phyloP scores from a whole-genome alignment of 2,329 filamentous ascomycete species.

The Aspergillus quadricinctus region DNA sequence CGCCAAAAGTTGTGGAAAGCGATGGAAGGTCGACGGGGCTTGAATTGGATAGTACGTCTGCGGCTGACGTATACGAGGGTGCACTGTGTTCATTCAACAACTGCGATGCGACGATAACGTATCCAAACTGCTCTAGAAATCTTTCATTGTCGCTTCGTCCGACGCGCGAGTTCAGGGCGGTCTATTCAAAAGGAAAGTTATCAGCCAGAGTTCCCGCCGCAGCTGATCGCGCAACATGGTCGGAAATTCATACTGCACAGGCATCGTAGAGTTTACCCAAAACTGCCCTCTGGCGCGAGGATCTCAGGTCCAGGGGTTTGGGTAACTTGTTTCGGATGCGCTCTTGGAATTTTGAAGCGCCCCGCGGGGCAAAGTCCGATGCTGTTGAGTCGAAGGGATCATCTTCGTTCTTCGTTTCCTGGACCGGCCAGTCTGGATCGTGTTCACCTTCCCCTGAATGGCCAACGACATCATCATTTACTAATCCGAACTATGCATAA shows the following conservation, averaged over 20 bases:
- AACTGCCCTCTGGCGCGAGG: slow-evolving; percentile 25
- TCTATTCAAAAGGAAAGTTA: slow-evolving; percentile 15
- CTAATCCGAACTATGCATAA: neutral
- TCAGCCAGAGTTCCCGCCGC: neutral
- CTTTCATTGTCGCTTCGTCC: slow-evolving; percentile 74
- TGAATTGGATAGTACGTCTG: slow-evolving; percentile 29
- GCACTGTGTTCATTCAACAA: slow-evolving; percentile 63
- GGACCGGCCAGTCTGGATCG: slow-evolving; percentile 36
- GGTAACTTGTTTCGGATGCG: slow-evolving; percentile 48
- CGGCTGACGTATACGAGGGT: slow-evolving; percentile 37
- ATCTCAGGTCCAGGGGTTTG: slow-evolving; percentile 41
- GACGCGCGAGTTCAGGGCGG: slow-evolving; percentile 44
- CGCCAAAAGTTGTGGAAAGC: slow-evolving; percentile 48
- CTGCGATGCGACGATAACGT: slow-evolving; percentile 88
- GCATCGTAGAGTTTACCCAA: slow-evolving; percentile 42
- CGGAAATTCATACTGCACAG: slow-evolving; percentile 41
- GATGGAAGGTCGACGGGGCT: slow-evolving; percentile 28
- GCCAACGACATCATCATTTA: slow-evolving; percentile 8
- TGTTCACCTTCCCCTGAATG: slow-evolving; percentile 44
- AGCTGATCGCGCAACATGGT: neutral
- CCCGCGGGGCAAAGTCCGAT: slow-evolving; percentile 48
- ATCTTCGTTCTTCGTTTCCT: slow-evolving; percentile 26
- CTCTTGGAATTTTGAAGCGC: slow-evolving; percentile 46
- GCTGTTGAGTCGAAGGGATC: slow-evolving; percentile 26
- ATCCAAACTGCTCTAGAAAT: slow-evolving; percentile 89